Conservation (phyloP, 768 basidiomycete genomes). For the Panus rudis region DNA sequence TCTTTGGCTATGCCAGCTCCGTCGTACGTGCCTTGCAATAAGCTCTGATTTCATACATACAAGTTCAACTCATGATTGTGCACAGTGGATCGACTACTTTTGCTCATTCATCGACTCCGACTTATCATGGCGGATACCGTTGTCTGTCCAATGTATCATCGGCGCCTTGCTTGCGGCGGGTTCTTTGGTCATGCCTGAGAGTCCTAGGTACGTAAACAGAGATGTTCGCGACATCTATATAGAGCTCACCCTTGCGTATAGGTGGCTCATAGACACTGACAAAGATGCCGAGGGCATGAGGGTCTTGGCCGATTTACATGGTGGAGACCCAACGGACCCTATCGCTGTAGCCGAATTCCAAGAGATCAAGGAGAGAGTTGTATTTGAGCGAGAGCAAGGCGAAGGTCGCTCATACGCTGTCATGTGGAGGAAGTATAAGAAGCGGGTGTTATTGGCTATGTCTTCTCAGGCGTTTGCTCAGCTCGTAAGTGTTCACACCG, state of each 20-base stretch:
- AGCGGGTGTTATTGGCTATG: conserved; percentile 88
- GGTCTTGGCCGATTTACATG: conserved; percentile 86
- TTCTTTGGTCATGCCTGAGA: conserved; percentile 82
- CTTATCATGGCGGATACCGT: conserved; percentile 85
- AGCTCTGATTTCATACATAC: not conserved
- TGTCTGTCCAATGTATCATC: conserved; percentile 84
- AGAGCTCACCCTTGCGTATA: conserved; percentile 20
- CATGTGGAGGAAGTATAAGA: conserved; percentile 87
- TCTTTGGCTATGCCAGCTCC: conserved; percentile 83
- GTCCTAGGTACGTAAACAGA: conserved; percentile 55
- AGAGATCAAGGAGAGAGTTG: conserved; percentile 80
- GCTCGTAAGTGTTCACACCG: conserved; percentile 66
- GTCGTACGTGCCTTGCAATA: conserved; percentile 50
- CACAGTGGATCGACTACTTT: conserved; percentile 90
- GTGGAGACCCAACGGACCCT: conserved; percentile 62
- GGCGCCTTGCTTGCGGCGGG: conserved; percentile 75
- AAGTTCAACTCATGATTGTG: not conserved
- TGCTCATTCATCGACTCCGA: conserved; percentile 84
- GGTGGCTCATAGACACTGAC: conserved; percentile 87
- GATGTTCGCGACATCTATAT: not conserved
- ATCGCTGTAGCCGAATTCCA: conserved; percentile 77
- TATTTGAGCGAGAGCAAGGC: conserved; percentile 69
- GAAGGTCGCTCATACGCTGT: conserved; percentile 68
- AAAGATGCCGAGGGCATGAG: conserved; percentile 76
- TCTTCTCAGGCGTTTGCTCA: conserved; percentile 95